These are phyloP conservation scores for Colletotrichum magnum DNA, from an alignment of 2,329 filamentous ascomycete genomes.

Conservation along the genomic window DNA sequence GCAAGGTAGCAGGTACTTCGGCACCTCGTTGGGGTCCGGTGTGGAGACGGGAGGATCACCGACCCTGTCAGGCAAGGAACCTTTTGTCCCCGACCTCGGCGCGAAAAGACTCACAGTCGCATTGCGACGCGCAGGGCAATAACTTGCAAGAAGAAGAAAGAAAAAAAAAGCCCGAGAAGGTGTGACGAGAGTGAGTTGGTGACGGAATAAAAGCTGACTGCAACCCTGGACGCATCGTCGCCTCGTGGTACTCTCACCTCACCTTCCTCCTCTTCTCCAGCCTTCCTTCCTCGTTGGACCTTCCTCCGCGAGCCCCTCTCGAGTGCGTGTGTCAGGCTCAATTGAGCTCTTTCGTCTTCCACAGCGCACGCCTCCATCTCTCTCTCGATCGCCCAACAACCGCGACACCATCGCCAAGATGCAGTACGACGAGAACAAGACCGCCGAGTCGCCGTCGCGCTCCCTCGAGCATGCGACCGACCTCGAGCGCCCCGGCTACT, in stretches of 20 bases:
- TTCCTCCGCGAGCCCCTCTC: slow-evolving; percentile 10
- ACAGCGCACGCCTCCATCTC: background rate
- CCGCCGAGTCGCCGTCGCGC: slow-evolving; percentile 25
- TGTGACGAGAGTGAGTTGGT: background rate
- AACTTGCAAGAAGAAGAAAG: background rate
- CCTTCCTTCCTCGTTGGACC: background rate
- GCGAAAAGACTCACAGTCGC: slow-evolving; percentile 7
- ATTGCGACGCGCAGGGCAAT: too few relatives aligned
- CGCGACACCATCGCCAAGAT: background rate
- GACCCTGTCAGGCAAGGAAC: slow-evolving; percentile 23
- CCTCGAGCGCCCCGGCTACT: slow-evolving; percentile 24
- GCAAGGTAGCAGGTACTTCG: too few relatives aligned
- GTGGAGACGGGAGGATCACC: slow-evolving; percentile 36
- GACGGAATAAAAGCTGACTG: slow-evolving; percentile 36
- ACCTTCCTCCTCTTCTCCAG: background rate
- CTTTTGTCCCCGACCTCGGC: slow-evolving; percentile 29
- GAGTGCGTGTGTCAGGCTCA: background rate
- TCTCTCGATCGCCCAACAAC: too few relatives aligned
- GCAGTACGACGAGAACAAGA: slow-evolving; percentile 35
- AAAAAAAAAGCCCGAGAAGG: background rate
- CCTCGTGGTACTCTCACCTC: background rate
- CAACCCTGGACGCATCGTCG: slow-evolving; percentile 21
- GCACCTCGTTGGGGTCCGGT: too few relatives aligned
- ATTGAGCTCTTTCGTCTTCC: background rate
- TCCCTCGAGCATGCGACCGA: slow-evolving; percentile 36